Percentiles rank a stretch among this genome's conserved stretches.
Conservation (phyloP, 169 alveolate species). For the Plasmodium vivax region DNA sequence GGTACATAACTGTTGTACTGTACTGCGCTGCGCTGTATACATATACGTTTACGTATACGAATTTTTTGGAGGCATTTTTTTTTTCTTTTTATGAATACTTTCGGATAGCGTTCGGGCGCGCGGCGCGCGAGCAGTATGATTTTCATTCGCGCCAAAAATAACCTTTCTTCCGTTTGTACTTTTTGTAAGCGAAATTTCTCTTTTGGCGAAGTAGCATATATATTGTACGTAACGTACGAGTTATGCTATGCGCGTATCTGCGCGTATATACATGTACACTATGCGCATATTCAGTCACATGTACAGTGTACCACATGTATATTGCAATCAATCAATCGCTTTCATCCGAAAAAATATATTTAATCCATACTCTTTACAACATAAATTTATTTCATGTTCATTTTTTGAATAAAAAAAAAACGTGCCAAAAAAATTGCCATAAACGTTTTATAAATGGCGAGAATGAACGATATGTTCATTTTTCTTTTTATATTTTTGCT, state of each 20-base stretch:
- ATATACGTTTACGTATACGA: background rate
- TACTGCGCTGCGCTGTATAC: background rate
- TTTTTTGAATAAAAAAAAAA: background rate
- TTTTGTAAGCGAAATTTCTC: background rate
- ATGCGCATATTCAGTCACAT: background rate
- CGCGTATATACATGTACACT: background rate
- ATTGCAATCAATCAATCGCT: background rate
- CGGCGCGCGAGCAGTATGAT: background rate
- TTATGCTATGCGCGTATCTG: background rate
- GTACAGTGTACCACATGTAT: background rate
- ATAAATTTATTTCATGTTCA: background rate
- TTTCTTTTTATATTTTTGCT: background rate
- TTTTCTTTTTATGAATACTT: background rate
- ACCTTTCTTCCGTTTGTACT: background rate
- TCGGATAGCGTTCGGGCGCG: constrained; percentile 3
- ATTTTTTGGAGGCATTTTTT: background rate
- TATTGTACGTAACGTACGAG: background rate
- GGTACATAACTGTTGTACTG: background rate
- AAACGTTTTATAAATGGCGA: background rate
- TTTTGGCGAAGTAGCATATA: background rate
- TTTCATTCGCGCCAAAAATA: background rate
- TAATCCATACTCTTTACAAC: background rate
- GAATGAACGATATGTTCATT: background rate
- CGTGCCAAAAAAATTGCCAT: background rate
- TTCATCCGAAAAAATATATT: background rate